A percentile compares a stretch with the other conserved stretches of the same genome.
phyloP scores from a whole-genome alignment of 2,329 filamentous ascomycete genomes.

The Cordyceps pruinosa region DNA sequence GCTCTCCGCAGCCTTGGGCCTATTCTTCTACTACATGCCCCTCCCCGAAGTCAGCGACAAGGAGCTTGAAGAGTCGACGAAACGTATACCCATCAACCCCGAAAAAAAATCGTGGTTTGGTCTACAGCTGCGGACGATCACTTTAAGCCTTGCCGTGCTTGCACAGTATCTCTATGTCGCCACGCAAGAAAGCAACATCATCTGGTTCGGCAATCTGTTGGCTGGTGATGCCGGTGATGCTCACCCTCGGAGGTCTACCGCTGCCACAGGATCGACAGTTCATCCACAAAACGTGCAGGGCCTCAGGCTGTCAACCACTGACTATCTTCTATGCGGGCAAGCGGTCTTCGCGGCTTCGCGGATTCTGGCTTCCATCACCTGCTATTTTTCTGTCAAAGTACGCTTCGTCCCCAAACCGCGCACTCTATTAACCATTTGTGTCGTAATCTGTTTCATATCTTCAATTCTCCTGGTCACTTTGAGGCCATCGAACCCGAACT shows the following conservation, averaged over 20 bases:
- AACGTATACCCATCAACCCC: constrained; percentile 42
- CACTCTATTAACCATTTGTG: constrained; percentile 60
- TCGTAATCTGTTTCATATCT: constrained; percentile 53
- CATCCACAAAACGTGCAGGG: constrained; percentile 32
- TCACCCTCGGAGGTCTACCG: constrained; percentile 24
- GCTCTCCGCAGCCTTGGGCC: constrained; percentile 62
- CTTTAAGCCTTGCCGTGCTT: constrained; percentile 62
- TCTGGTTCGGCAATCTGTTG: constrained; percentile 52
- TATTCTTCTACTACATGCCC: constrained; percentile 63
- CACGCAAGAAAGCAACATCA: constrained; percentile 59
- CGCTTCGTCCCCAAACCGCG: constrained; percentile 55
- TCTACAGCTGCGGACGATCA: constrained; percentile 47
- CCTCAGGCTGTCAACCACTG: constrained; percentile 48
- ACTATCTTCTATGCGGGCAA: constrained; percentile 67
- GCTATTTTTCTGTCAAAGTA: constrained; percentile 46
- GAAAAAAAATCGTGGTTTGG: constrained; percentile 40
- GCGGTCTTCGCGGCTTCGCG: constrained; percentile 66
- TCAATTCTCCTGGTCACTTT: constrained; percentile 42
- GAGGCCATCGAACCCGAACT: constrained; percentile 37
- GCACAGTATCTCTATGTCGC: constrained; percentile 77
- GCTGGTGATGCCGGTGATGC: constrained; percentile 27
- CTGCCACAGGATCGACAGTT: neutral
- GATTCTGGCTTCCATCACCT: constrained; percentile 59
- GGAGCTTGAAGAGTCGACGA: constrained; percentile 44
- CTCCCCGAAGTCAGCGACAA: constrained; percentile 53